Percentiles rank a stretch among this genome's conserved stretches.
These are phyloP conservation scores for Nicotiana knightiana DNA, from an alignment of 257 asterid species.

Conservation along the genomic window DNA sequence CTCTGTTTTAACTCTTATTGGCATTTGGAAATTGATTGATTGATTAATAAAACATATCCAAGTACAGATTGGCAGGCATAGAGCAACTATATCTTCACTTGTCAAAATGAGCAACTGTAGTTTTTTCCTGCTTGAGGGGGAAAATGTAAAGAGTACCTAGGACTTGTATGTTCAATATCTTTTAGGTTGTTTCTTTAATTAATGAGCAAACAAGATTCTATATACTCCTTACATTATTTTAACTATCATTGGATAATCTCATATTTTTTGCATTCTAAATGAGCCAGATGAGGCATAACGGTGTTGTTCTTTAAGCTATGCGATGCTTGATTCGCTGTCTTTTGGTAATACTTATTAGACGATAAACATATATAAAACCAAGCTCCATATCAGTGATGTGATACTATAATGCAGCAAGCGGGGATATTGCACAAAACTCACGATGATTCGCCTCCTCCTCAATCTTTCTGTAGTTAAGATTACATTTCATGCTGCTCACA, in stretches of 20 bases:
- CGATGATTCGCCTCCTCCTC: neutral
- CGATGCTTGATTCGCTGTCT: neutral
- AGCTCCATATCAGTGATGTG: neutral
- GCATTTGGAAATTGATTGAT: neutral
- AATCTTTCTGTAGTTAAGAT: neutral
- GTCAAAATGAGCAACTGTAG: neutral
- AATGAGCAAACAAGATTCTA: neutral
- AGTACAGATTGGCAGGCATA: neutral
- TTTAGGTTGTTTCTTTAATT: neutral
- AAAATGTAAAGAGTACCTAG: neutral
- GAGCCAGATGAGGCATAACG: neutral
- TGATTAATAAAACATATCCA: neutral
- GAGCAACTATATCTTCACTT: neutral
- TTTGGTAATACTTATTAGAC: neutral
- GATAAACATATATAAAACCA: neutral
- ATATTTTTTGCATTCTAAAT: neutral
- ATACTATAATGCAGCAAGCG: neutral
- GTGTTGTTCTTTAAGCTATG: neutral
- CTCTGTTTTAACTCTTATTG: neutral
- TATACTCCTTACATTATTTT: neutral
- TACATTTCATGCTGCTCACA: neutral
- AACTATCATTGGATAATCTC: neutral
- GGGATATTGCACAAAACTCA: neutral
- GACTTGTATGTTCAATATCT: neutral
- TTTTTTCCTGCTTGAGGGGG: neutral